Conservation (phyloP, 2,329 filamentous ascomycete genomes). For the Ophiocordyceps sinensis region DNA sequence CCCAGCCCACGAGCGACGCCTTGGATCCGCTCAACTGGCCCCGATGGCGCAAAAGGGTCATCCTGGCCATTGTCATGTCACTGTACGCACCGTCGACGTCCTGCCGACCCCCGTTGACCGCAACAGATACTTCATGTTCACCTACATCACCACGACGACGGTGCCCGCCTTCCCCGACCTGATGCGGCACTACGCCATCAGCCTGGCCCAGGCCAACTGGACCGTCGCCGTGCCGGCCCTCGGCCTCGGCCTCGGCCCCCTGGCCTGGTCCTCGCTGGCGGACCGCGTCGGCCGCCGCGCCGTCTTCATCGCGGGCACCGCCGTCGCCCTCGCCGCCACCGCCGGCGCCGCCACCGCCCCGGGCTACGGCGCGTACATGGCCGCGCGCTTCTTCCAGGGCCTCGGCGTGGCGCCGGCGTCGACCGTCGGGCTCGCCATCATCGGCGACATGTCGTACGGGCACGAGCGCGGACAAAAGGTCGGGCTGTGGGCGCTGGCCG, state of each 20-base stretch:
- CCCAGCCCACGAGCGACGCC: constrained; percentile 14
- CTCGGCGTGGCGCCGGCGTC: constrained; percentile 37
- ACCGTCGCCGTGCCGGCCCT: constrained; percentile 36
- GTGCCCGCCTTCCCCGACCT: constrained; percentile 37
- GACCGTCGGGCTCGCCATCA: constrained; percentile 38
- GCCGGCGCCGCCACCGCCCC: constrained; percentile 18
- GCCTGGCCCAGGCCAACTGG: constrained; percentile 35
- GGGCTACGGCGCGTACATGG: constrained; percentile 36
- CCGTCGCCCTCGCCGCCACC: constrained; percentile 19
- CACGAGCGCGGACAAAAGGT: neutral
- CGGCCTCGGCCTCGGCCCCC: constrained; percentile 34
- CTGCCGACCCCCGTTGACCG: neutral
- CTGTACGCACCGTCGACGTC: constrained; percentile 20
- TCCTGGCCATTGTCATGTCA: constrained; percentile 36
- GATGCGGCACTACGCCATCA: constrained; percentile 29
- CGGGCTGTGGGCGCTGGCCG: neutral
- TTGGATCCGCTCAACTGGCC: constrained; percentile 43
- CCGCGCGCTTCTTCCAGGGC: constrained; percentile 43
- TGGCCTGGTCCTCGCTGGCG: constrained; percentile 30
- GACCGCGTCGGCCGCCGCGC: constrained; percentile 35
- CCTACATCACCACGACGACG: constrained; percentile 41
- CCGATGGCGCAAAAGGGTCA: constrained; percentile 27
- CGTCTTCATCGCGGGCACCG: constrained; percentile 16
- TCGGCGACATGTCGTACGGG: constrained; percentile 41
- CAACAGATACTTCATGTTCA: constrained; percentile 39